These are phyloP conservation scores for Luvunga scandens DNA, from an alignment of 345 rosid genomes.

Conservation along the genomic window DNA sequence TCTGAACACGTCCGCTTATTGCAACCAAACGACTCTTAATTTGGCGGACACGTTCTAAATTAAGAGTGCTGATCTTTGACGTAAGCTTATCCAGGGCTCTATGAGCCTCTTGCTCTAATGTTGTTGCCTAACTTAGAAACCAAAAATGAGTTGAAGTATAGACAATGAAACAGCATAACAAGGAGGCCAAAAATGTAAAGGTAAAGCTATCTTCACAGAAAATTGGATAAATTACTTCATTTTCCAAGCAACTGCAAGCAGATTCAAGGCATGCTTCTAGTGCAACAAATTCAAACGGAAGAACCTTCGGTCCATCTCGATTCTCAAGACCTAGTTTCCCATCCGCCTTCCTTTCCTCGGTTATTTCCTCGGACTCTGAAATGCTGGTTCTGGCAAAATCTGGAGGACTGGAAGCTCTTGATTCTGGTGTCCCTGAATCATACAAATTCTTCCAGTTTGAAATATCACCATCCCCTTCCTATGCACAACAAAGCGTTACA, in stretches of 20 bases:
- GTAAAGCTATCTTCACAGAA: background rate
- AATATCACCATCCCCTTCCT: conserved; percentile 58
- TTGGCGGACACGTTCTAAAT: conserved; percentile 65
- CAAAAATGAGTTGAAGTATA: background rate
- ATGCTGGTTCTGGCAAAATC: conserved; percentile 23
- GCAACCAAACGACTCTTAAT: conserved; percentile 69
- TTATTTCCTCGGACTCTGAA: conserved; percentile 28
- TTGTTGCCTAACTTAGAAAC: conserved; percentile 42
- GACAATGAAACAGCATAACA: background rate
- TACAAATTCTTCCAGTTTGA: conserved; percentile 36
- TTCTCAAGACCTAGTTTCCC: conserved; percentile 59
- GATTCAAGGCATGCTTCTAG: conserved; percentile 73
- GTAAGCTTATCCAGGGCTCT: conserved; percentile 68
- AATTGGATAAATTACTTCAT: conserved; percentile 39
- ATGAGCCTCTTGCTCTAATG: conserved; percentile 64
- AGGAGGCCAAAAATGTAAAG: background rate
- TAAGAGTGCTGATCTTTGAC: conserved; percentile 70
- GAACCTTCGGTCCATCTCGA: conserved; percentile 53
- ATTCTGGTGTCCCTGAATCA: conserved; percentile 37
- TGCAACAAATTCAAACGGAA: conserved; percentile 69
- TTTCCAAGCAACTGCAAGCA: conserved; percentile 62
- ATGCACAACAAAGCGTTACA: background rate
- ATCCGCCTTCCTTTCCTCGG: conserved; percentile 44
- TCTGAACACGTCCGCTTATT: conserved; percentile 64
- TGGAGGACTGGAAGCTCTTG: conserved; percentile 27